Evolutionary conservation across 768 basidiomycete genomes (phyloP).

Genomic region (Rhizopogon vesiculosus): DNA sequence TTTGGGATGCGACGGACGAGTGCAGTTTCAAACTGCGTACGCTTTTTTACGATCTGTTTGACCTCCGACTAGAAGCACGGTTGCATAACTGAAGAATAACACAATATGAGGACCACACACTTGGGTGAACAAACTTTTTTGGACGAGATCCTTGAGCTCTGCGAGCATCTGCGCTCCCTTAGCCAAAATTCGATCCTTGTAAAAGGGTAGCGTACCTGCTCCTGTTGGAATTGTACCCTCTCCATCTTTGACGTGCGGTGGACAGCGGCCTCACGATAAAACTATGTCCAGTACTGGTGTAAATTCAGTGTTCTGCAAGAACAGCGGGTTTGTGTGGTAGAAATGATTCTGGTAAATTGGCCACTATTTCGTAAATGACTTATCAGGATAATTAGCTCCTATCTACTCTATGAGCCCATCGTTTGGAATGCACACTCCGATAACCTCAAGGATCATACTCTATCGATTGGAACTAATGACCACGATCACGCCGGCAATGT

Average conservation of each 20-base stretch:
- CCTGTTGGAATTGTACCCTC: constrained; percentile 90
- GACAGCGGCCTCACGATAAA: not conserved
- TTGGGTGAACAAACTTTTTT: constrained; percentile 80
- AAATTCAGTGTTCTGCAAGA: not conserved
- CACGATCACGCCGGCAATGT: not conserved
- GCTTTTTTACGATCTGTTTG: constrained; percentile 78
- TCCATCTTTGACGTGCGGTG: constrained; percentile 54
- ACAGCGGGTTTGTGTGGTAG: not conserved
- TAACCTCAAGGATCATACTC: too few relatives aligned
- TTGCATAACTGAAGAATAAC: not conserved
- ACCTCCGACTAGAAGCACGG: constrained; percentile 56
- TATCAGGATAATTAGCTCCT: not conserved
- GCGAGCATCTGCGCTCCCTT: constrained; percentile 69
- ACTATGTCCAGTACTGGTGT: not conserved
- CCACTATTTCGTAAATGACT: not conserved
- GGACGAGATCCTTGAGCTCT: constrained; percentile 89
- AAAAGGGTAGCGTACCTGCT: constrained; percentile 52
- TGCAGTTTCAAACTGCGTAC: constrained; percentile 79
- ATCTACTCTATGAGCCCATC: too few relatives aligned
- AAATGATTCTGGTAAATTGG: not conserved
- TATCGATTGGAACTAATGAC: too few relatives aligned
- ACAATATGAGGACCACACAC: constrained; percentile 34
- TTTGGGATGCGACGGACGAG: constrained; percentile 80
- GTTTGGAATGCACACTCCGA: too few relatives aligned
- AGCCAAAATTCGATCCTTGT: not conserved